phyloP scores from a whole-genome alignment of 1,284 basidiomycete species.

The Marasmius oreades region DNA sequence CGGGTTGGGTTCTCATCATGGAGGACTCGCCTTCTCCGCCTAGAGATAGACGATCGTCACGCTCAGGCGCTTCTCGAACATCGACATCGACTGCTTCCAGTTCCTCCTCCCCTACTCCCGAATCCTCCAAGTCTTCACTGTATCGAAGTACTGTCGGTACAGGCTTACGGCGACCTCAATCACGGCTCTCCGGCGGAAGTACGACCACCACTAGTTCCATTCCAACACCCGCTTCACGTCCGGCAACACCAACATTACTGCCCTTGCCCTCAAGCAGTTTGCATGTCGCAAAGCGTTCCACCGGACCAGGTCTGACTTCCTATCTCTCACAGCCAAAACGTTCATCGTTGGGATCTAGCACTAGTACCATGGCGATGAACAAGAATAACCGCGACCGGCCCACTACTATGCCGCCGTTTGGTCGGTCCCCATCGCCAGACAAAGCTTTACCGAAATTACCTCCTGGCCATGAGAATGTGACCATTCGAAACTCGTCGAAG shows the following conservation, averaged over 20 bases:
- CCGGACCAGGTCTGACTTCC: slow-evolving; percentile 40
- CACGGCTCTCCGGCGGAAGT: slow-evolving; percentile 63
- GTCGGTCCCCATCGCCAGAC: slow-evolving; percentile 21
- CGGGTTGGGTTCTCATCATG: slow-evolving; percentile 82
- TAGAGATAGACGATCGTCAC: slow-evolving; percentile 46
- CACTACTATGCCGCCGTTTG: slow-evolving; percentile 32
- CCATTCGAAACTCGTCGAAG: slow-evolving; percentile 42
- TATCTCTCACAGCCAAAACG: slow-evolving; percentile 46
- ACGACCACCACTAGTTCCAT: slow-evolving; percentile 59
- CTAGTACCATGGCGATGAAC: slow-evolving; percentile 29
- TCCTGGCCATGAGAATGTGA: slow-evolving; percentile 42
- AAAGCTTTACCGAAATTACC: slow-evolving; percentile 40
- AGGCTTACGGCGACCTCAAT: slow-evolving; percentile 57
- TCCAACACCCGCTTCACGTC: slow-evolving; percentile 66
- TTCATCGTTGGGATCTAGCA: slow-evolving; percentile 52
- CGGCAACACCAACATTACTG: slow-evolving; percentile 70
- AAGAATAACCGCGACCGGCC: slow-evolving; percentile 32
- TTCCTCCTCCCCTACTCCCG: slow-evolving; percentile 31
- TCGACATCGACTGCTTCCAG: slow-evolving; percentile 31
- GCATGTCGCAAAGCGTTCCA: slow-evolving; percentile 56
- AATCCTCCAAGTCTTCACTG: slow-evolving; percentile 29
- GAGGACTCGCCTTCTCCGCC: slow-evolving; percentile 73
- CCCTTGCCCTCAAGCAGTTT: slow-evolving; percentile 56
- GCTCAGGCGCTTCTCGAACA: slow-evolving; percentile 33
- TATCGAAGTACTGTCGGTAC: slow-evolving; percentile 39